Base-by-base conservation (phyloP, 805 yeast species). In the Metschnikowia borealis region DNA sequence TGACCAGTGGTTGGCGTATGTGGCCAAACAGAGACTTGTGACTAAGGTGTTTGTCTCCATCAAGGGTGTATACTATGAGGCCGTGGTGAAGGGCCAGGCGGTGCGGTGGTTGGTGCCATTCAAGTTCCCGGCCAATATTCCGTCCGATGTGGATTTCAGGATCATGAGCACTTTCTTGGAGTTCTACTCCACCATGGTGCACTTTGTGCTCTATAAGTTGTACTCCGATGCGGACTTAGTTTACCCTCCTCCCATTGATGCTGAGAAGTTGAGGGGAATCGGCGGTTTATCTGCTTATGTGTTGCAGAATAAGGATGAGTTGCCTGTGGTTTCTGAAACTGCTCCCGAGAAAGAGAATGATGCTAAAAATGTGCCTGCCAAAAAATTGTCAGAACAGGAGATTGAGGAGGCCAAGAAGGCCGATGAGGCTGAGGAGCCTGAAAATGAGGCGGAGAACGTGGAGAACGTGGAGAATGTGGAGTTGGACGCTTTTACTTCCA, bases 141-240 rank as follows among this genome's bases (percentile, higher is more conserved):
- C 99, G 43, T 71, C 85, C 41, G 98, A 94, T 68, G 84, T 94
- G 52, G 99, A 94, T 71, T 92, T 94, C 77, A 81, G 94, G 70
- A 89, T 94, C 74, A 94, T 94, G 99, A 77, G 89, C 63, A 92
- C 98, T 1, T 94, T 94, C 71, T 79, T 94, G 64, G 99, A 94
- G 72, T 91, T 94, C 70, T 94, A 94, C 73, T 85, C 96, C 17
- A 92, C 98, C 23, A 73, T 94, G 60, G 71, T 91, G 63, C 96
- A 90, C 64, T 94, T 94, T 65, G 91, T 86, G 20, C 75, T 92
- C 49, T 94, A 66, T 79, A 87, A 87, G 67, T 79, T 94, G 55
- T 94, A 89, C 74, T 81, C 87, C 20, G 98, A 90, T 59, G 77
- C 85, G 33, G 91, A 85, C 54, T 80, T 94, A 63, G 84, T 88